Percentiles rank a stretch among this genome's conserved stretches.
Evolutionary conservation across 768 basidiomycete genomes (phyloP).

Genomic region (Lactifluus hygrophoroides): DNA sequence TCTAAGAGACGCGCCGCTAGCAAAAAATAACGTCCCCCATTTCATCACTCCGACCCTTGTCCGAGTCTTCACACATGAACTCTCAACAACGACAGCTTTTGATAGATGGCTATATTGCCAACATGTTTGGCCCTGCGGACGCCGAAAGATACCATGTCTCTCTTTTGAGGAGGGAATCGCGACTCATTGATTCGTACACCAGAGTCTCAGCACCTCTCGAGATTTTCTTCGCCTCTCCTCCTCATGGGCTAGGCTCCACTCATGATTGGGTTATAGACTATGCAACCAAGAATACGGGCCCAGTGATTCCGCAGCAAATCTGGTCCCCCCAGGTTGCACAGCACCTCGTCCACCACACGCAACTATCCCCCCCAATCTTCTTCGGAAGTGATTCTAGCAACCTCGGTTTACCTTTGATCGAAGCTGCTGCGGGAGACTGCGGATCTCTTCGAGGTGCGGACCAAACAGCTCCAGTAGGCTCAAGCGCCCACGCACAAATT

Average conservation of each 20-base stretch:
- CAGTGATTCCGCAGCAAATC: background rate
- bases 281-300: background rate
- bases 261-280: background rate
- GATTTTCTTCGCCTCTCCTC: background rate
- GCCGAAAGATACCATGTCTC: background rate
- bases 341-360: background rate
- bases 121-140: background rate
- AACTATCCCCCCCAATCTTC: conserved; percentile 4
- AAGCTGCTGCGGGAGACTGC: background rate
- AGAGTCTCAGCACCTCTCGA: too few species aligned
- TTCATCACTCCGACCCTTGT: background rate
- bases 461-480: background rate
- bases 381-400: background rate
- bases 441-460: background rate
- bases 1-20: background rate
- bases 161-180: background rate
- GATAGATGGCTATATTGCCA: conserved; percentile 7
- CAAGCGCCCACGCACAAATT: conserved; percentile 1
- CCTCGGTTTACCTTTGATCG: background rate
- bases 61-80: background rate
- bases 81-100: background rate
- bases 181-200: background rate
- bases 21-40: background rate
- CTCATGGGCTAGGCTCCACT: background rate
- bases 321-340: background rate